Base-by-base conservation (phyloP, 257 asterid species). In the Vinca minor region DNA sequence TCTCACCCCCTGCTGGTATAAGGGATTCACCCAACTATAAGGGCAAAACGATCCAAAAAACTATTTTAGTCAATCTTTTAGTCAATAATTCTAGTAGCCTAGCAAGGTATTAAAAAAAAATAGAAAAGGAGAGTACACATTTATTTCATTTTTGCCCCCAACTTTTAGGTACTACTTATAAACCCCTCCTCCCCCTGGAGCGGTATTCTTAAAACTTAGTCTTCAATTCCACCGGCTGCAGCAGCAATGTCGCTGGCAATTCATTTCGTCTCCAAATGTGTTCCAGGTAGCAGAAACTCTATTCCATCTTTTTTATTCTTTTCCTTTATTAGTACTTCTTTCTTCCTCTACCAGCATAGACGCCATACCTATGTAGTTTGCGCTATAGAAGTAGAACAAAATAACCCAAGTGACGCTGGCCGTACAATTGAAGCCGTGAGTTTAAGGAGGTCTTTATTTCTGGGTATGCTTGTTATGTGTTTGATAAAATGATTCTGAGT, bases 401-500 rank as follows among this genome's bases (percentile, higher is more conserved):
- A n/a, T n/a, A n/a, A n/a, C n/a, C n/a, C n/a, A n/a, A n/a, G n/a
- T n/a, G n/a, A n/a, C n/a, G n/a, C n/a, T 26, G 4, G n/a, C 28
- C 32, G 8, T 32, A 18, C 21, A 34, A 25, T 6, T 25, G 52
- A 61, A 61, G 50, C 20, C 25, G 11, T 2, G 2, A 12, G 47
- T 8, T 39, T 41, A 1, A 3, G n/a, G n/a, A n/a, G n/a, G n/a
- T n/a, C n/a, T n/a, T 61, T 28, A 20, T 41, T 42, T 18, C 2
- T 42, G 50, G 31, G 42, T n/a, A n/a, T 23, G 70, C 29, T 52
- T 38, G 29, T 41, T 55, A 53, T 7, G 26, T 65, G 62, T 36
- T 65, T 52, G 70, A 65, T 39, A 28, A 65, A 65, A 65, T 65
- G 70, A 17, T 38, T 65, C 17, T 13, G 9, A 31, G 23, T n/a